Conservation (phyloP, 768 basidiomycete species). For the Tylopilus sp. region DNA sequence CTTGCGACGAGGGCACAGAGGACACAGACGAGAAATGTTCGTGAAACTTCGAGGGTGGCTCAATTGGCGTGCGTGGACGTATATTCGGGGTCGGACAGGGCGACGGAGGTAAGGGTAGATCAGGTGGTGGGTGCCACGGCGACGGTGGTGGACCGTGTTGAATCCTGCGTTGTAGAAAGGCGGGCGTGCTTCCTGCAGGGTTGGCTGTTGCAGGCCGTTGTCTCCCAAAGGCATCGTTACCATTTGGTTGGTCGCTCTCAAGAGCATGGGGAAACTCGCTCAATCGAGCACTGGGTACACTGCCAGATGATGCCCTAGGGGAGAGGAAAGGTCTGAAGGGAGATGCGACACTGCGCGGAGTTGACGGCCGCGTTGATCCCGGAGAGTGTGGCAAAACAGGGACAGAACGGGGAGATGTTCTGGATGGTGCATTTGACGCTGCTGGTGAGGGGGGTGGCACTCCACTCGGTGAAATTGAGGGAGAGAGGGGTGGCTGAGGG, state of each 20-base stretch:
- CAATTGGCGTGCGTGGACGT: slow-evolving; percentile 11
- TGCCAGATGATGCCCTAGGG: slow-evolving; percentile 3
- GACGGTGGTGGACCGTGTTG: slow-evolving; percentile 24
- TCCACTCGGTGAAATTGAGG: slow-evolving; percentile 1
- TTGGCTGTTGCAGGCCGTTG: slow-evolving; percentile 16
- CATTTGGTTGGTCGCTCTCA: slow-evolving; percentile 8
- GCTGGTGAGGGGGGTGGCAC: background rate
- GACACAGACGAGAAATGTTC: slow-evolving; percentile 32
- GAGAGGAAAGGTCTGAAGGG: slow-evolving; percentile 23
- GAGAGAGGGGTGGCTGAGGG: slow-evolving; percentile 26
- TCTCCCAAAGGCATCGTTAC: slow-evolving; percentile 6
- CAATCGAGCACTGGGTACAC: background rate
- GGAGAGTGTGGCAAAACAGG: slow-evolving; percentile 11
- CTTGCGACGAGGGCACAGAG: slow-evolving; percentile 16
- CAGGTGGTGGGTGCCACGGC: slow-evolving; percentile 28
- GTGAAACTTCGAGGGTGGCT: slow-evolving; percentile 28
- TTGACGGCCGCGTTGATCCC: slow-evolving; percentile 14
- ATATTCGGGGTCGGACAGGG: slow-evolving; percentile 5
- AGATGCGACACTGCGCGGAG: slow-evolving; percentile 14
- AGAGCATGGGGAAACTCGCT: background rate
- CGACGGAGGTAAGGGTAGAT: slow-evolving; percentile 28
- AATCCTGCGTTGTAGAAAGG: slow-evolving; percentile 30
- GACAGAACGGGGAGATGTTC: slow-evolving; percentile 13
- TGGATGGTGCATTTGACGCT: slow-evolving; percentile 2
- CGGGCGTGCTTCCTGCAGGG: slow-evolving; percentile 14